Conservation (phyloP, 176 grass and related monocot species). For the Cenchrus fungigraminus region DNA sequence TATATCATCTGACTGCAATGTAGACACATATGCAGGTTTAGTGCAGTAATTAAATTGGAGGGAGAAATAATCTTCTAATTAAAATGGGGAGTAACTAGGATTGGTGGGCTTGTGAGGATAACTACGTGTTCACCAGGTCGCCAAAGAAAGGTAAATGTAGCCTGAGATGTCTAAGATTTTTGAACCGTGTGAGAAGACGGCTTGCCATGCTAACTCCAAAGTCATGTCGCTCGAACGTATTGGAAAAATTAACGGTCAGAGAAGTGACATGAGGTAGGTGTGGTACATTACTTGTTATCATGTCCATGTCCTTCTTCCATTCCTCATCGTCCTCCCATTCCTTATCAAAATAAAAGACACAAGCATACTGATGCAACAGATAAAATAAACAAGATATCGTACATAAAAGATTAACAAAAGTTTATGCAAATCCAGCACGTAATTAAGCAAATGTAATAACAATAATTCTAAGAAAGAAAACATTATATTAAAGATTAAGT, state of each 20-base stretch:
- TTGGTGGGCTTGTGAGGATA: not conserved
- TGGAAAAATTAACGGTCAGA: not conserved
- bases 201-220: not conserved
- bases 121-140: not conserved
- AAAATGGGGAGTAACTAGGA: not conserved
- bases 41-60: not conserved
- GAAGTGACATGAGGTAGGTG: not conserved
- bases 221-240: no score
- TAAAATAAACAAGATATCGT: not conserved
- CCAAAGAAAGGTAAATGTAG: not conserved
- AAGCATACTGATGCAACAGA: not conserved
- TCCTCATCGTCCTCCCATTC: no score
- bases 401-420: no score
- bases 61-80: not conserved
- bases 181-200: not conserved
- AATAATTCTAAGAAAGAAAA: not conserved
- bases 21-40: not conserved
- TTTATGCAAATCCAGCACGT: not conserved
- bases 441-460: not conserved
- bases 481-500: no score
- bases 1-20: not conserved
- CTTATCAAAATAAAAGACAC: not conserved
- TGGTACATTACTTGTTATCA: not conserved
- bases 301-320: not conserved
- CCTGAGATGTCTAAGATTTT: not conserved